Evolutionary conservation across 257 asterid species (phyloP).

Genomic region (Prunella vulgaris): DNA sequence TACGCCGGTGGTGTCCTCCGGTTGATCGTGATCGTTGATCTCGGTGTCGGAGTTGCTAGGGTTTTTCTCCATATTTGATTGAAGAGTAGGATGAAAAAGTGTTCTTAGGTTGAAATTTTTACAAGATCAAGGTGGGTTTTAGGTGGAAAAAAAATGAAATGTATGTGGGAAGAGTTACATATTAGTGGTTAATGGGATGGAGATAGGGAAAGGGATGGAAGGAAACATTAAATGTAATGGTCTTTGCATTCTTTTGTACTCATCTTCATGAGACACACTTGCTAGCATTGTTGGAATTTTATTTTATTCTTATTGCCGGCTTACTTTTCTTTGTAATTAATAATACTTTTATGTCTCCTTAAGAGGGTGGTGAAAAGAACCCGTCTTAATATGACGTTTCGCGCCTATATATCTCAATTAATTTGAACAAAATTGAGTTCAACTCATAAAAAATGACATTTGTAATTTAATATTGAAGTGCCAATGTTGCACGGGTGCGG

Average conservation of each 20-base stretch:
- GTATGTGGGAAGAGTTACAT: background rate
- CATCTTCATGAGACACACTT: conserved; percentile 14
- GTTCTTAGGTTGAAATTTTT: conserved; percentile 17
- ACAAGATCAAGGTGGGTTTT: conserved; percentile 16
- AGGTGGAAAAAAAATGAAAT: background rate
- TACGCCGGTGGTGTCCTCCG: conserved; percentile 35
- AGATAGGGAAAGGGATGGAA: conserved; percentile 28
- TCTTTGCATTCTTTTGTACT: background rate
- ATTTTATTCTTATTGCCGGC: conserved; percentile 36
- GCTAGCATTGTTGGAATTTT: background rate
- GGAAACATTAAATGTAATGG: conserved; percentile 20
- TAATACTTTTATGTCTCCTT: conserved; percentile 18
- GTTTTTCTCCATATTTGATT: conserved; percentile 35
- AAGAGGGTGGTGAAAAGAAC: background rate
- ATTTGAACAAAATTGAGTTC: background rate
- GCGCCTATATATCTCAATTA: background rate
- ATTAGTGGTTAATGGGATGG: conserved; percentile 16
- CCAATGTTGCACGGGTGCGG: too few relatives aligned
- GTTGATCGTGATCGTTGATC: conserved; percentile 26
- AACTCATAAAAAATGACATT: background rate
- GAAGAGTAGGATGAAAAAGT: background rate
- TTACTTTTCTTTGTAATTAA: conserved; percentile 8
- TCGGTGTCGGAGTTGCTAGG: conserved; percentile 22
- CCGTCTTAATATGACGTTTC: background rate
- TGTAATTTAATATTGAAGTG: background rate